Base-by-base conservation (phyloP, 495 filamentous ascomycete genomes). In the Penicillium longicatenatum region DNA sequence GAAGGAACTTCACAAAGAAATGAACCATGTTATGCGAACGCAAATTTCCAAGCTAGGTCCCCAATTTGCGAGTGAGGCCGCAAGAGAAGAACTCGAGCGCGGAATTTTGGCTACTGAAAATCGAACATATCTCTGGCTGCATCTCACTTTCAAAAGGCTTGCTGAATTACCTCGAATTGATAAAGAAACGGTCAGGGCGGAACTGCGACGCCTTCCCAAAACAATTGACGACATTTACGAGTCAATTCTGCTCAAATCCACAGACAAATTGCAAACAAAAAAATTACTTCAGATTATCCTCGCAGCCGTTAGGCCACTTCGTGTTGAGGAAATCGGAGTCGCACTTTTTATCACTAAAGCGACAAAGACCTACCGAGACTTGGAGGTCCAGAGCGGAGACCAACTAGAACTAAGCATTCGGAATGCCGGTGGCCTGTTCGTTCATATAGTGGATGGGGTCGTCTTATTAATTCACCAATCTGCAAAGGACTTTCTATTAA, bases 401-500 rank as follows among this genome's bases (percentile, higher is more conserved):
- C 11, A 16, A 2, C 19, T 50, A 5, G 47, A 9, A 7, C 31
- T 12, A n/a, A 30, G 8, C 9, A 12, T 17, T 12, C 22, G 29
- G 16, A 29, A 50, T 30, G 7, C 29, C 21, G 24, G 47, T 50
- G 47, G 47, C 6, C 29, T 50, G 10, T 50, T 50, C 19, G 16
- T 50, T 16, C 14, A 30, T 17, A 50, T 50, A 16, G 26, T 30
- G 7, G 14, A 50, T 31, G 21, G 12, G 6, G 12, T 29, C 8
- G 29, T 50, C 24, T 50, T 29, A 20, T 31, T 50, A 8, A 50
- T 50, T 30, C 47, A 50, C 17, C 47, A 50, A 12, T 29, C 47
- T 11, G 47, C 47, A 16, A 50, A 31, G 29, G 47, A 50, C 24
- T 50, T 50, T 30, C 29, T 50, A 26, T 26, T 26, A 6, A 26